These are phyloP conservation scores for Pythium myriotylum DNA, from an alignment of 352 stramenopile species.

Conservation along the genomic window DNA sequence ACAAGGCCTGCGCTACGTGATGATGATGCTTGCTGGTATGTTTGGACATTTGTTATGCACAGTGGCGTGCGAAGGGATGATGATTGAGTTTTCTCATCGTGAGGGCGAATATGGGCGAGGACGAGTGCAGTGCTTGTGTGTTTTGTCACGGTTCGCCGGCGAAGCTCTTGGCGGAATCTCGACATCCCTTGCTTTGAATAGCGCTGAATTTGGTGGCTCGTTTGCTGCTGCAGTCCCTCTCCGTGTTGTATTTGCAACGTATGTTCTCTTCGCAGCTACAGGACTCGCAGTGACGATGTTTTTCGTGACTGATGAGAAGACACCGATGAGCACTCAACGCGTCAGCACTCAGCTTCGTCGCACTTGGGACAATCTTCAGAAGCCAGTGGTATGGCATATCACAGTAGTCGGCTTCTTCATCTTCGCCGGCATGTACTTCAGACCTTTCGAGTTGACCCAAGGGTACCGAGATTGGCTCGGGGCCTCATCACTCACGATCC, in stretches of 20 bases:
- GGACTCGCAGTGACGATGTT: conserved; percentile 2
- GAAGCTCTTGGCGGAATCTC: background rate
- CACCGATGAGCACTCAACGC: background rate
- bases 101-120: conserved; percentile 23
- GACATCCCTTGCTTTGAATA: conserved; percentile 11
- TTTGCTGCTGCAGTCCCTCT: conserved; percentile 18
- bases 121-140: background rate
- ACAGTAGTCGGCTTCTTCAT: conserved; percentile 14
- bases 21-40: conserved; percentile 6
- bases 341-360: conserved; percentile 3
- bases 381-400: conserved; percentile 17
- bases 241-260: conserved; percentile 3
- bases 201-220: conserved; percentile 16
- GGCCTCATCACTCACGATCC: background rate
- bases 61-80: conserved; percentile 24
- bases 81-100: conserved; percentile 28
- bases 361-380: conserved; percentile 19
- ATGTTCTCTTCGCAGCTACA: background rate
- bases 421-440: background rate
- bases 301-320: conserved; percentile 8
- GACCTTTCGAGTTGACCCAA: background rate
- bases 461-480: conserved; percentile 9
- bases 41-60: conserved; percentile 13
- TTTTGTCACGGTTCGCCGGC: conserved; percentile 16
- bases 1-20: conserved; percentile 6